phyloP scores from a whole-genome alignment of 768 basidiomycete genomes.

The Pleurotus djamor region DNA sequence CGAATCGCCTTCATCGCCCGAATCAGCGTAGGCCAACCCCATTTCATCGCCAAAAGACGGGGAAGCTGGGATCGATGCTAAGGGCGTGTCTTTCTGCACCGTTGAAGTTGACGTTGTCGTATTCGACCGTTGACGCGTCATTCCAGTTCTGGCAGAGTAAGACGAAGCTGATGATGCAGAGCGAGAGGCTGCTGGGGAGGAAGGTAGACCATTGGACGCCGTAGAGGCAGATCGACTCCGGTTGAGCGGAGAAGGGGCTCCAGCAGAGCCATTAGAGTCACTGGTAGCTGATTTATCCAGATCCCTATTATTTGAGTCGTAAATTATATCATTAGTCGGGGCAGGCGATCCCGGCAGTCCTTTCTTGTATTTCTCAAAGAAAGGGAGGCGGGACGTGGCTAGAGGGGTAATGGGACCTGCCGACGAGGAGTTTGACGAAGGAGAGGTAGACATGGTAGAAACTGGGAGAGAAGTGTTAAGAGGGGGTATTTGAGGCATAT shows the following conservation, averaged over 20 bases:
- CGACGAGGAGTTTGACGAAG: constrained; percentile 14
- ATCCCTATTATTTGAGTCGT: constrained; percentile 8
- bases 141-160: constrained; percentile 3
- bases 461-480: constrained; percentile 1
- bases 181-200: constrained; percentile 1
- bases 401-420: constrained; percentile 8
- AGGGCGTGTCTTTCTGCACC: background rate
- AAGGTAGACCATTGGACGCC: background rate
- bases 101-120: background rate
- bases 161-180: constrained; percentile 2
- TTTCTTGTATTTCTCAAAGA: constrained; percentile 57
- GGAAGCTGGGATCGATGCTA: constrained; percentile 10
- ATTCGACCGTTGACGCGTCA: constrained; percentile 1
- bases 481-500: constrained; percentile 3
- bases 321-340: constrained; percentile 5
- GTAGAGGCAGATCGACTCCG: background rate
- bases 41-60: constrained; percentile 43
- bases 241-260: background rate
- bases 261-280: background rate
- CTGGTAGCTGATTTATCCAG: constrained; percentile 8
- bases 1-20: constrained; percentile 38
- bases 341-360: constrained; percentile 24
- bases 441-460: constrained; percentile 13
- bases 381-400: constrained; percentile 37
- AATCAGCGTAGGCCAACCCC: constrained; percentile 50